A percentile compares a stretch with the other conserved stretches of the same genome.
phyloP scores from a whole-genome alignment of 176 grass and related monocot genomes.

The Oryza meyeriana region DNA sequence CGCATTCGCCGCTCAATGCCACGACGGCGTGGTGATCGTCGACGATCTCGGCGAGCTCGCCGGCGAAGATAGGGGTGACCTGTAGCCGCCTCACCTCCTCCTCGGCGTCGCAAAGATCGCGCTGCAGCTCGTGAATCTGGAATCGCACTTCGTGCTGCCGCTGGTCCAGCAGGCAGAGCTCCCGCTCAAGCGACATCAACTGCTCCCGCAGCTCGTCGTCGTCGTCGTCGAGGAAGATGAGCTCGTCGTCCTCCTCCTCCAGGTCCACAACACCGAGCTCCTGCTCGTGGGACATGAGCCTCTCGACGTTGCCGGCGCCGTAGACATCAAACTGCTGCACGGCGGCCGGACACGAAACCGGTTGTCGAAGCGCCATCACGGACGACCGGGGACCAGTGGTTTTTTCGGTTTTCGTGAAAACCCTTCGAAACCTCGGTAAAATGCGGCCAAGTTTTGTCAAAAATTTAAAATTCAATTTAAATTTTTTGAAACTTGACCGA shows the following conservation, averaged over 20 bases:
- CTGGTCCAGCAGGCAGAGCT: not conserved
- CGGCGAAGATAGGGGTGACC: not conserved
- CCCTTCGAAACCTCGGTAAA: too few species aligned
- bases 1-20: too few species aligned
- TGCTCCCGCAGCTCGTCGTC: not conserved
- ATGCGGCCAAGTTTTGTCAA: too few species aligned
- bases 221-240: not conserved
- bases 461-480: too few species aligned
- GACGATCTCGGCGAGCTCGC: not conserved
- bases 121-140: not conserved
- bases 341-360: not conserved
- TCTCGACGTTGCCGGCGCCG: not conserved
- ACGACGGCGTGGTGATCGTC: slow-evolving; percentile 18
- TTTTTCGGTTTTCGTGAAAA: too few species aligned
- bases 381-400: too few species aligned
- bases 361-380: not conserved
- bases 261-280: too few species aligned
- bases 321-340: not conserved
- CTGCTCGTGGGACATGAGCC: not conserved
- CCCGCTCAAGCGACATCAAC: not conserved
- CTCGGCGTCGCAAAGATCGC: not conserved
- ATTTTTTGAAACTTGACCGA: too few species aligned
- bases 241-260: not conserved
- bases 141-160: not conserved
- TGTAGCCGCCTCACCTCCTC: not conserved